Base-by-base conservation (phyloP, 805 yeast genomes). In the Ogataea salicorniae region DNA sequence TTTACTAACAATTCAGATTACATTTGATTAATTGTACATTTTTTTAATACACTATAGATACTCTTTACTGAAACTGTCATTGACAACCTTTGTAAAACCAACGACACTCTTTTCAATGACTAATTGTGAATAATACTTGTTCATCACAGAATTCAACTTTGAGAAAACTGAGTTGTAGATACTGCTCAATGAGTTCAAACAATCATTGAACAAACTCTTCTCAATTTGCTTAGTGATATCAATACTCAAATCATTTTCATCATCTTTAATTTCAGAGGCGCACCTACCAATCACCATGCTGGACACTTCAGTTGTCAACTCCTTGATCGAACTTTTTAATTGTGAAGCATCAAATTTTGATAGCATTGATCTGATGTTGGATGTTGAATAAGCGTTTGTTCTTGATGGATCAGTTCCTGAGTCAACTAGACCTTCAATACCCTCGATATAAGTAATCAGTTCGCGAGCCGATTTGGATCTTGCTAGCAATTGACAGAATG, bases 131-230 rank as follows among this genome's bases (percentile, higher is more conserved):
- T 83, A 85, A 50, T 74, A 74, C 48, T 73, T 77, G 42, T 74
- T 80, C 34, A 84, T 73, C 17, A 86, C 71, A 1, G 71, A 68
- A 52, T 73, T 74, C 48, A 90, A 66, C 41, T 80, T 74, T 51
- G 75, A 66, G 54, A 83, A 79, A 23, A 79, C 69, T 18, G 78
- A 75, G 18, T 49, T 59, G 54, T 81, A 83, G 52, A 80, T 79
- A 18, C 79, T 81, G 54, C 84, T 88, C 48, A 87, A 67, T 17
- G 85, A 81, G 15, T 74, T 70, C 94, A 96, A 84, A 47, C 88
- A 73, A 57, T 75, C 78, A 36, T 77, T 80, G 37, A 81, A 66
- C 37, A 87, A 61, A 40, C 75, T 80, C 42, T 71, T 74, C 57
- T 81, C 85, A 50, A 74, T 67, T 49, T 71, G 73, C 34, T 69